Evolutionary conservation across 164 flowering plant genomes (phyloP), one percentile per base, ranked within the genome.

Genomic region (Aristolochia contorta): DNA sequence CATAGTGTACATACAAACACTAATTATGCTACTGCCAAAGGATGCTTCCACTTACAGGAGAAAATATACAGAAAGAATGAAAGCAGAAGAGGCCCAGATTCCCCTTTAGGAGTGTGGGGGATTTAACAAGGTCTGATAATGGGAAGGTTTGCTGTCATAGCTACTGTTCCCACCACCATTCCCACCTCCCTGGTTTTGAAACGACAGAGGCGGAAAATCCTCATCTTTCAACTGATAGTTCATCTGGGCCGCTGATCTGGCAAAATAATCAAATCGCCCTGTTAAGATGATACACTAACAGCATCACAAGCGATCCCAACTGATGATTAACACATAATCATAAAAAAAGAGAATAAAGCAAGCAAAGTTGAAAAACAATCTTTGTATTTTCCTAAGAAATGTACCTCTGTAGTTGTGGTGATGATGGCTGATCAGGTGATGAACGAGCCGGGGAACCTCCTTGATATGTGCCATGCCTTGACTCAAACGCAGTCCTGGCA

Each of bases 381-480:
- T 3, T 14, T 19, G 24, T 21, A 37, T 37, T 37, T 37, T 10
- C 43, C 43, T 37, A 37, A 37, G 12, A 33, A 6, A 32, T 20
- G 58, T 82, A 90, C 92, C 96, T 81, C 58, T 67, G 78, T 58
- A 74, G 48, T 47, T 71, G 94, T 16, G 93, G 96, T 18, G 92
- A 85, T 58, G 96, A 84, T 16, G 97, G 94, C 61, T 79, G 84
- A 71, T 93, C 97, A 41, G 89, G 89, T 14, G 97, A 78, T 67
- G 91, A 75, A 50, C 21, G 75, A 54, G 73, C 82, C 47, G 70
- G 75, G 61, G 85, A 72, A 56, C 67, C 60, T 21, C 79, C 77
- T 65, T 69, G 83, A 63, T 77, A 74, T 60, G 79, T 73, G 43
- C 59, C 37, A 54, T 54, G 63, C 57, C 75, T 87, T 21, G 78